phyloP scores from a whole-genome alignment of 2,329 filamentous ascomycete species.

The Macrophomina phaseolina region DNA sequence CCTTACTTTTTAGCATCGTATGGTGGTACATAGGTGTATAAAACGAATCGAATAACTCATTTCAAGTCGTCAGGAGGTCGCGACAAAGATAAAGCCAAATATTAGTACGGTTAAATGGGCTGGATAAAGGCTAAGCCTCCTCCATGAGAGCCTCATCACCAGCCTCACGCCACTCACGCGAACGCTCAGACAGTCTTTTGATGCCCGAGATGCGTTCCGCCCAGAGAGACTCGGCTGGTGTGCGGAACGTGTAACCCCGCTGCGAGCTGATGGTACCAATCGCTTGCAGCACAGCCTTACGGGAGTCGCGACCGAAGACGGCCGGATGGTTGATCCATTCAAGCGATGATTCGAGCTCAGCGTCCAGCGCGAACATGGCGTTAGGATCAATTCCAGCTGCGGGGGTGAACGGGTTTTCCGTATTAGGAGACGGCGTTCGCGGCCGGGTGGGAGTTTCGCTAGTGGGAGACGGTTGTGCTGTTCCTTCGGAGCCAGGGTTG shows the following conservation, averaged over 20 bases:
- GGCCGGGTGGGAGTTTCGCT: conserved; percentile 42
- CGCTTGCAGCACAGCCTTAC: conserved; percentile 93
- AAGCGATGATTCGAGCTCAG: conserved; percentile 85
- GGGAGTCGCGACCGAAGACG: conserved; percentile 89
- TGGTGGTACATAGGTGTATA: conserved; percentile 18
- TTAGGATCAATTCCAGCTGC: conserved; percentile 79
- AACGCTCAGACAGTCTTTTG: conserved; percentile 79
- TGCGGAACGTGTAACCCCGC: conserved; percentile 90
- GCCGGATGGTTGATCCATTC: conserved; percentile 99
- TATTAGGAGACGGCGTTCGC: conserved; percentile 37
- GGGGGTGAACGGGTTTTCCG: conserved; percentile 53
- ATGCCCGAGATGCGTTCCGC: conserved; percentile 81
- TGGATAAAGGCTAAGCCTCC: conserved; percentile 41
- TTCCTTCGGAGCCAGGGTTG: conserved; percentile 37
- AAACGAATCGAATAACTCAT: conserved; percentile 25
- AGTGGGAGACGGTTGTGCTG: conserved; percentile 42
- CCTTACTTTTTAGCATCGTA: conserved; percentile 21
- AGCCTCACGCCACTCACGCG: conserved; percentile 89
- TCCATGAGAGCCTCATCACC: conserved; percentile 73
- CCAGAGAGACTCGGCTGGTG: conserved; percentile 88
- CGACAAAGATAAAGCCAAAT: conserved; percentile 7
- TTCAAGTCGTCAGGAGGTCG: conserved; percentile 21
- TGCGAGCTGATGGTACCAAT: conserved; percentile 97
- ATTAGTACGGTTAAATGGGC: conserved; percentile 6
- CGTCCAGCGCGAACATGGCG: conserved; percentile 85